Evolutionary conservation across 495 filamentous ascomycete species (phyloP).

Genomic region (Xylaria curta): DNA sequence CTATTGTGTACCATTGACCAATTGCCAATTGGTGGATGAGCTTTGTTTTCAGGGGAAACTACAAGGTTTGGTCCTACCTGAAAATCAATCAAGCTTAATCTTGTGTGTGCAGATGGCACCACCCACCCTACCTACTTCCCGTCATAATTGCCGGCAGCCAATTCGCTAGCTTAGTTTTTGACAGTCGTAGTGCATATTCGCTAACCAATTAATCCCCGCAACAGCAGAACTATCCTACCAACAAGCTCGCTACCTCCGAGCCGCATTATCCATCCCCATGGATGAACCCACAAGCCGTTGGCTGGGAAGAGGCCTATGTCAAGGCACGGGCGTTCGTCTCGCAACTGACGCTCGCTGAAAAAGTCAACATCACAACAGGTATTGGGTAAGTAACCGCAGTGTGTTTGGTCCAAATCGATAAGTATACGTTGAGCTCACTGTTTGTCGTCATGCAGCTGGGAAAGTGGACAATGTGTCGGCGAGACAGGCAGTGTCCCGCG

Average conservation of each 20-base stretch:
- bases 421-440: slow-evolving; percentile 30
- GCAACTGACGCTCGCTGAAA: slow-evolving; percentile 83
- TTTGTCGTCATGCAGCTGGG: slow-evolving; percentile 63
- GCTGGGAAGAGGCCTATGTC: slow-evolving; percentile 79
- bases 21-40: not conserved
- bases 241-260: slow-evolving; percentile 42
- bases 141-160: not conserved
- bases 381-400: slow-evolving; percentile 62
- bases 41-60: not conserved
- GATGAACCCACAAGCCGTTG: slow-evolving; percentile 69
- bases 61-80: not conserved
- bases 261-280: slow-evolving; percentile 88
- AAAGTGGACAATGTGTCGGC: slow-evolving; percentile 79
- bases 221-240: not conserved
- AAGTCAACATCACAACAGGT: slow-evolving; percentile 92
- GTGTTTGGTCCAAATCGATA: not conserved
- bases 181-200: not conserved
- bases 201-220: slow-evolving; percentile 1
- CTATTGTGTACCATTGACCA: not conserved
- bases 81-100: not conserved
- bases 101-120: not conserved
- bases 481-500: slow-evolving; percentile 73
- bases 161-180: not conserved
- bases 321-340: slow-evolving; percentile 82
- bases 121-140: not conserved